A percentile compares a stretch with the other conserved stretches of the same genome.
Conservation (phyloP, 78 protist species). For the Isochrysis galbana region DNA sequence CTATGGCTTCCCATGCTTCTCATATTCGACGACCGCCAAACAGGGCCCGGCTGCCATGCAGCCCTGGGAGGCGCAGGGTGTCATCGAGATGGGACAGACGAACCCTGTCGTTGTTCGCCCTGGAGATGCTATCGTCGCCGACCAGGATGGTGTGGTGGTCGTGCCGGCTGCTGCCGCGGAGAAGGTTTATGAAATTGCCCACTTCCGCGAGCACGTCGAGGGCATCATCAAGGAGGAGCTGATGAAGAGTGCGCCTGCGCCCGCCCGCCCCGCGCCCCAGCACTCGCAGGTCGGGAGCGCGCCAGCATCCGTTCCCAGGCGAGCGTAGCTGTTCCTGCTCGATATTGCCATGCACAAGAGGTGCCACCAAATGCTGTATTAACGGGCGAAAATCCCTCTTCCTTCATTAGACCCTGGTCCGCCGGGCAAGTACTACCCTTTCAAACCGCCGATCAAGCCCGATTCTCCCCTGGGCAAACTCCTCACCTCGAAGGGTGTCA, state of each 20-base stretch:
- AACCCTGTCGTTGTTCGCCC: constrained; percentile 37
- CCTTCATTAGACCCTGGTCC: background rate
- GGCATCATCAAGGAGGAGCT: constrained; percentile 37
- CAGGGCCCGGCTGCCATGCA: constrained; percentile 52
- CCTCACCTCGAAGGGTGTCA: constrained; percentile 31
- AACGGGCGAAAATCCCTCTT: no score
- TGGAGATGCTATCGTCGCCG: constrained; percentile 44
- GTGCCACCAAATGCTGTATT: background rate
- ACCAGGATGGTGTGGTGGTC: constrained; percentile 48
- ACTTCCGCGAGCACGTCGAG: constrained; percentile 39
- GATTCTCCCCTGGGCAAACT: constrained; percentile 52
- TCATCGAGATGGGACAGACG: constrained; percentile 9
- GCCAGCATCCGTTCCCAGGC: background rate
- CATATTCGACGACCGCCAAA: constrained; percentile 43
- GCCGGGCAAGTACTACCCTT: constrained; percentile 44
- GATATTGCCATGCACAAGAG: no score
- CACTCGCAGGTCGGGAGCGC: background rate
- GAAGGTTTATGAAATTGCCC: constrained; percentile 41
- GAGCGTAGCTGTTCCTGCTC: no score
- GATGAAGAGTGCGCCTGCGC: background rate
- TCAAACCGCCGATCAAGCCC: constrained; percentile 42
- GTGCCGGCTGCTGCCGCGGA: constrained; percentile 31
- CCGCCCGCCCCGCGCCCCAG: background rate
- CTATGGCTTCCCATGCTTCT: constrained; percentile 30
- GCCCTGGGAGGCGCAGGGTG: constrained; percentile 52